phyloP scores from a whole-genome alignment of 108 stramenopile species.

The Discostella pseudostelligera region DNA sequence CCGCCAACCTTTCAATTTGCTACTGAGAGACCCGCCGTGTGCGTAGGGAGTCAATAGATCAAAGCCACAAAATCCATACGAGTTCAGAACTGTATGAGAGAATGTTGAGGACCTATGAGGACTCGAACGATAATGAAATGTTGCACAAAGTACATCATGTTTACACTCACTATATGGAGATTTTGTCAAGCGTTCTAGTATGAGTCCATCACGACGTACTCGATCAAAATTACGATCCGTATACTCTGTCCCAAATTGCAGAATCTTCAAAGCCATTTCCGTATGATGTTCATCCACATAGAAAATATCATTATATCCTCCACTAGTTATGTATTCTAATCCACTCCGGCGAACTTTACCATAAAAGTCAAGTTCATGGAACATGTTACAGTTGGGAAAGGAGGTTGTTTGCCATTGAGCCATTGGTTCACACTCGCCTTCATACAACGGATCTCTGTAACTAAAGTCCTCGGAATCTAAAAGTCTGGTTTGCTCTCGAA shows the following conservation, averaged over 20 bases:
- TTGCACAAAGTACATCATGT: neutral
- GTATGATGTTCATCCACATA: conserved; percentile 16
- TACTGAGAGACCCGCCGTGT: conserved; percentile 22
- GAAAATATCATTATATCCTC: conserved; percentile 46
- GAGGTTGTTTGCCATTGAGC: conserved; percentile 23
- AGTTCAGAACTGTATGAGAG: conserved; percentile 16
- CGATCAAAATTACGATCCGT: conserved; percentile 36
- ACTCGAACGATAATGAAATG: neutral
- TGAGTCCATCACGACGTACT: conserved; percentile 40
- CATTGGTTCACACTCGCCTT: conserved; percentile 44
- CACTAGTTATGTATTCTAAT: conserved; percentile 14
- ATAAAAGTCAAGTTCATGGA: conserved; percentile 41
- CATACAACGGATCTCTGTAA: conserved; percentile 6
- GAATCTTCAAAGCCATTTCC: conserved; percentile 32
- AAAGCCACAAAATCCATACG: conserved; percentile 45
- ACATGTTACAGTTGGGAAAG: conserved; percentile 30
- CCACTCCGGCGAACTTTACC: conserved; percentile 5
- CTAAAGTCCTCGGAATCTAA: conserved; percentile 5
- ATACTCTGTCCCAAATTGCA: conserved; percentile 22
- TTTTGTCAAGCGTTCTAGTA: conserved; percentile 34
- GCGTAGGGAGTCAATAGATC: conserved; percentile 24
- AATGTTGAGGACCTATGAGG: neutral
- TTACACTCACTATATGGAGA: conserved; percentile 10
- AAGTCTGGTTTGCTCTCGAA: neutral
- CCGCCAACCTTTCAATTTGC: conserved; percentile 10